Evolutionary conservation across 306 rosid genomes (phyloP), one percentile per base, ranked within the genome.

Genomic region (Mimosa pudica): DNA sequence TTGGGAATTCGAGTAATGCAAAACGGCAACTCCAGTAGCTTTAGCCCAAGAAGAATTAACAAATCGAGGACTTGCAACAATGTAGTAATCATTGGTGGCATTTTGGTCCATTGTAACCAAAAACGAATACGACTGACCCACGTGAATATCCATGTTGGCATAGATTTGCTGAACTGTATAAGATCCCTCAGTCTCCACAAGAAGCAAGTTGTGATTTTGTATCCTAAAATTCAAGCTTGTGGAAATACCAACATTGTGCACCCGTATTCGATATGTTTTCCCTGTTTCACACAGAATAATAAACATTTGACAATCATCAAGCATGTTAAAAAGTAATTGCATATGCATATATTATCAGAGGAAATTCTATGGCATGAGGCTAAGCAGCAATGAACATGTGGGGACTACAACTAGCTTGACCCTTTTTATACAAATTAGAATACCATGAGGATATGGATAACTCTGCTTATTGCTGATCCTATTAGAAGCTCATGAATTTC

Each of bases 101-200:
- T 90, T 90, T 87, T 93, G 97, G 87, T 93, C 97, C 97, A 88
- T 91, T 20, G 97, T 89, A 52, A 93, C 94, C 87, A 93, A 84
- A 88, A 93, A 90, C 30, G 97, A 93, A 75, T 88, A 93, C 9
- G 97, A 93, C 87, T 90, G 96, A 71, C 97, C 97, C 58, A 93
- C 96, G 49, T 93, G 97, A 79, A 93, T 86, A 82, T 93, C 94
- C 94, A 93, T 86, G 86, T 84, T 85, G 44, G 89, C 74, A 73
- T 90, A 89, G 83, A 83, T 90, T 76, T 90, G 96, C 83, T 93
- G 96, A 49, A 90, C 86, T 5, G 97, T 89, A 84, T 93, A 91
- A 63, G 96, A 90, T 66, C 97, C 96, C 84, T 93, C 96, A 1
- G 94, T 91, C 89, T 93, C 97, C 75, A 89, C 97, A 2, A 93